A percentile compares a stretch with the other conserved stretches of the same genome.
phyloP scores from a whole-genome alignment of 208 protist genomes.

The Polymyxa betae region DNA sequence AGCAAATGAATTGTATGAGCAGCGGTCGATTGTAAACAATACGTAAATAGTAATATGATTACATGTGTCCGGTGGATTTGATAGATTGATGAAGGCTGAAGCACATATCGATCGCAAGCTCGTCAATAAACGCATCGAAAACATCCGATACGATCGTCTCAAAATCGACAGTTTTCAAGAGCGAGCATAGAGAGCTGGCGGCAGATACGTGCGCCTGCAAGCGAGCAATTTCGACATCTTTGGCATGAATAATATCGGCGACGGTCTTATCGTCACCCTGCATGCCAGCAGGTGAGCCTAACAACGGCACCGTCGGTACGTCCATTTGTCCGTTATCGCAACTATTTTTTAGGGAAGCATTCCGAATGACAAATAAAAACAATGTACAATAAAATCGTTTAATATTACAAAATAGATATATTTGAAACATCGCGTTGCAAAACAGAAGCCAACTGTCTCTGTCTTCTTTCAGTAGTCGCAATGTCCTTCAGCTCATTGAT shows the following conservation, averaged over 20 bases:
- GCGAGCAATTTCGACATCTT: constrained; percentile 16
- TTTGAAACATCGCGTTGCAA: too few species aligned
- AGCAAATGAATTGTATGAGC: neutral
- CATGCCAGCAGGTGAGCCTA: too few species aligned
- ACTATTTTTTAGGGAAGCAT: too few species aligned
- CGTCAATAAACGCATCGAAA: neutral
- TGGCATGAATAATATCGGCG: too few species aligned
- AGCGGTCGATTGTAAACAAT: neutral
- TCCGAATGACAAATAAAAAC: too few species aligned
- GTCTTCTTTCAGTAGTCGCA: neutral
- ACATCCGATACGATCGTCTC: constrained; percentile 23
- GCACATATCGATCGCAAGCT: constrained; percentile 9
- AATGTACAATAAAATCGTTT: too few species aligned
- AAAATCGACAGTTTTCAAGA: constrained; percentile 34
- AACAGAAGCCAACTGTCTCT: too few species aligned
- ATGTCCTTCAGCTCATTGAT: neutral
- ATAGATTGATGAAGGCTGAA: neutral
- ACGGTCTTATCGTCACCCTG: too few species aligned
- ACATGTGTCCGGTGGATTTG: constrained; percentile 8
- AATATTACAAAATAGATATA: too few species aligned
- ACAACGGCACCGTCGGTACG: too few species aligned
- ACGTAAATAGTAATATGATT: neutral
- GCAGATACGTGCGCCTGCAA: neutral
- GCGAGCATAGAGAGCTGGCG: neutral
- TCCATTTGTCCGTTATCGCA: too few species aligned